Evolutionary conservation across 768 basidiomycete genomes (phyloP).

Genomic region (Tephrocybe sp.): DNA sequence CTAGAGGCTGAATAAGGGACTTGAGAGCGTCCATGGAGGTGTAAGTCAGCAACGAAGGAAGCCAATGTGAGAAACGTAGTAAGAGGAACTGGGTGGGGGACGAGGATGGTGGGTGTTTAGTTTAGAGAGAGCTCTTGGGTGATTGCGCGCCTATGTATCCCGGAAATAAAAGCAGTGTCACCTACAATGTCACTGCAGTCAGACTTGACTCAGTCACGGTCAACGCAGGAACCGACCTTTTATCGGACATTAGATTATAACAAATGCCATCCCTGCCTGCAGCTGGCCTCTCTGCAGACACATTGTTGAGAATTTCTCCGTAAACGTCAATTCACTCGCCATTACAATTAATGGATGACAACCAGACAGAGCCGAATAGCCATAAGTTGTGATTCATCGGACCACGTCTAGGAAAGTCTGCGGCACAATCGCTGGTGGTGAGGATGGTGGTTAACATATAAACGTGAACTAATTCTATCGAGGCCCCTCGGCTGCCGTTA

Average conservation of each 20-base stretch:
- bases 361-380: no score
- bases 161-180: slow-evolving; percentile 19
- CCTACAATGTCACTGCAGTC: slow-evolving; percentile 12
- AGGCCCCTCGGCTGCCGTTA: slow-evolving; percentile 14
- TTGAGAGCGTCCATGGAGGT: slow-evolving; percentile 72
- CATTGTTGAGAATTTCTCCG: no score
- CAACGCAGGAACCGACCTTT: slow-evolving; percentile 12
- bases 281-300: no score
- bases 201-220: slow-evolving; percentile 21
- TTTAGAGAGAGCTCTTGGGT: slow-evolving; percentile 10
- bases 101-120: slow-evolving; percentile 16
- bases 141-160: slow-evolving; percentile 17
- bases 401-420: no score
- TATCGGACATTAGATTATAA: no score
- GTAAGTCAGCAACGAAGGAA: slow-evolving; percentile 14
- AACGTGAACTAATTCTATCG: slow-evolving; percentile 1
- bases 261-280: no score
- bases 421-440: slow-evolving; percentile 2
- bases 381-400: no score
- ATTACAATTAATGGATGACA: no score
- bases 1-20: slow-evolving; percentile 79
- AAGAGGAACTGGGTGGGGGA: slow-evolving; percentile 1
- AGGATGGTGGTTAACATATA: slow-evolving; percentile 6
- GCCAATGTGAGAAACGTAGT: slow-evolving; percentile 20
- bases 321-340: no score